A percentile compares a stretch with the other conserved stretches of the same genome.
Evolutionary conservation across 192 early-diverging fungal genomes (phyloP).

Genomic region (Chytriomyces hyalinus): DNA sequence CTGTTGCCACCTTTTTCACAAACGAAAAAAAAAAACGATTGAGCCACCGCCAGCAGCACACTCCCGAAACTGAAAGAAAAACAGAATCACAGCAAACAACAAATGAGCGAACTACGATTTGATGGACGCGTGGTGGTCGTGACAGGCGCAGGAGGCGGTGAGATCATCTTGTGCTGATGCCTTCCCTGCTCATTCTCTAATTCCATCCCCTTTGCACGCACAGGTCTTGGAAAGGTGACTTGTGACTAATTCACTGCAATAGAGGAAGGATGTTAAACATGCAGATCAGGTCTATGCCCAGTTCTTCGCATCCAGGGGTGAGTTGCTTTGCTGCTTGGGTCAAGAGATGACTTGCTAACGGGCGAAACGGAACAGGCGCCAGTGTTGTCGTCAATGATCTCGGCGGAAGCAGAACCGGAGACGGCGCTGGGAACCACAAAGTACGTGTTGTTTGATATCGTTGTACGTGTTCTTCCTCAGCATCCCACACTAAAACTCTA

Average conservation of each 20-base stretch:
- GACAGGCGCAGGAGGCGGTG: constrained; percentile 95
- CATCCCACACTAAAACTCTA: neutral
- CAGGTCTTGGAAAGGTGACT: constrained; percentile 58
- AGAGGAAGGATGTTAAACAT: neutral
- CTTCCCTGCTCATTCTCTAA: neutral
- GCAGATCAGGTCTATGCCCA: constrained; percentile 78
- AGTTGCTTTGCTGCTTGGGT: neutral
- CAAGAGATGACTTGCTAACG: neutral
- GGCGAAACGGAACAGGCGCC: constrained; percentile 62
- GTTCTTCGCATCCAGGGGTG: constrained; percentile 81
- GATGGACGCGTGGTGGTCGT: constrained; percentile 82
- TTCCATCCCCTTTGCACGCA: neutral
- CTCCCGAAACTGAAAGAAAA: neutral
- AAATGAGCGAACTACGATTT: constrained; percentile 43
- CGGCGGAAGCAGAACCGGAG: constrained; percentile 77
- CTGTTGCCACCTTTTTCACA: neutral
- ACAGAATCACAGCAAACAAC: neutral
- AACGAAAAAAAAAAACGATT: neutral
- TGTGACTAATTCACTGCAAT: neutral
- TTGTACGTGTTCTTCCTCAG: neutral
- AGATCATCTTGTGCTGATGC: constrained; percentile 2
- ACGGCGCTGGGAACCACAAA: constrained; percentile 67
- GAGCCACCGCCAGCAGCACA: neutral
- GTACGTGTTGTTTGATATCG: constrained; percentile 21
- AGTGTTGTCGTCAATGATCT: constrained; percentile 97